Evolutionary conservation across 345 rosid genomes (phyloP).

Genomic region (Toxicodendron radicans): DNA sequence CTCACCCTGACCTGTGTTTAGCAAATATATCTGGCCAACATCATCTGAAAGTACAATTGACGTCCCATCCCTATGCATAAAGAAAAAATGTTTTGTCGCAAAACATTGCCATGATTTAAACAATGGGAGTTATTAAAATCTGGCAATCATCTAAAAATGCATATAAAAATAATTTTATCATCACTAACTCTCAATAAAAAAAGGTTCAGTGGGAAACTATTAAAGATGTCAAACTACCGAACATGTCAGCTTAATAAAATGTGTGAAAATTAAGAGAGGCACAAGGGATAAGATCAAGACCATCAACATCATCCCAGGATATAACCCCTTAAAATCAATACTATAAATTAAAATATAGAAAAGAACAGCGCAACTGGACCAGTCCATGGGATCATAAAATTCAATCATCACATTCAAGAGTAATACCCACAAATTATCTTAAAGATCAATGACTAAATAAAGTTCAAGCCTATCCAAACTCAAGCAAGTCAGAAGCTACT

Average conservation of each 20-base stretch:
- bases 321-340: not conserved
- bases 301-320: not conserved
- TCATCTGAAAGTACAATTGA: conserved; percentile 98
- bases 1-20: conserved; percentile 98
- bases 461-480: not conserved
- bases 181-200: not conserved
- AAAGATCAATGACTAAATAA: not conserved
- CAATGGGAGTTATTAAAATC: not conserved
- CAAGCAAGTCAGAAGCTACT: not conserved
- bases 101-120: not conserved
- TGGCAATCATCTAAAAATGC: conserved; percentile 8
- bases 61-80: conserved; percentile 82
- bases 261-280: not conserved
- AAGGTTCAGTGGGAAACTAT: not conserved
- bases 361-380: conserved; percentile 2
- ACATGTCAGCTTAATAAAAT: conserved; percentile 1
- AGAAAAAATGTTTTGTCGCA: conserved; percentile 10
- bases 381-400: not conserved
- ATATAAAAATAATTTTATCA: not conserved
- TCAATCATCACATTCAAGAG: not conserved
- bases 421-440: not conserved
- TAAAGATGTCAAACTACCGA: conserved; percentile 21
- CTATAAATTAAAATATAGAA: not conserved
- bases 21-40: conserved; percentile 93
- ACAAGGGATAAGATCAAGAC: not conserved